phyloP scores from a whole-genome alignment of 208 protist species.

The Crithidia brevicula region DNA sequence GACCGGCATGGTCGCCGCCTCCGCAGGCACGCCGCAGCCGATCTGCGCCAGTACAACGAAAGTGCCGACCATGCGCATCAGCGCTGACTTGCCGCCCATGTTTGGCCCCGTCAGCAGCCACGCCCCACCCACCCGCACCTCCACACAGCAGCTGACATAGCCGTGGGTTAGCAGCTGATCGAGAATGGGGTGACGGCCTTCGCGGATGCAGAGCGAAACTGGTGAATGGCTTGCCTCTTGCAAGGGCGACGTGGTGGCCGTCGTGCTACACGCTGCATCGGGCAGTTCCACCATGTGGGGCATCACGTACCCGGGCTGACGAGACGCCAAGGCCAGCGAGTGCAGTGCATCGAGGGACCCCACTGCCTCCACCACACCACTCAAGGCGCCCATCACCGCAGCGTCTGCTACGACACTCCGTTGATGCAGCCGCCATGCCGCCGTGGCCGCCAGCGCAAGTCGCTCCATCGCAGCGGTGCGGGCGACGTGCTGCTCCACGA shows the following conservation, averaged over 20 bases:
- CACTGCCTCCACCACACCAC: constrained; percentile 45
- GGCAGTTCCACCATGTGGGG: constrained; percentile 39
- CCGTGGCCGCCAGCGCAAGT: constrained; percentile 51
- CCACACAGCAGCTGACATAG: constrained; percentile 76
- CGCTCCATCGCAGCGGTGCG: constrained; percentile 78
- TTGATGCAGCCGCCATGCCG: constrained; percentile 66
- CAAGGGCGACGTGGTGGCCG: no score
- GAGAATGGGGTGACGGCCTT: constrained; percentile 77
- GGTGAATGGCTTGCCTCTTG: no score
- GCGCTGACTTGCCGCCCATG: constrained; percentile 96
- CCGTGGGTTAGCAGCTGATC: constrained; percentile 57
- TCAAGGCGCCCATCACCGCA: constrained; percentile 40
- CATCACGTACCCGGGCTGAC: constrained; percentile 62
- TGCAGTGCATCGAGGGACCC: constrained; percentile 69
- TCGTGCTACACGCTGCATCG: no score
- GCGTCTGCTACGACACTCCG: constrained; percentile 26
- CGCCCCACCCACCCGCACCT: constrained; percentile 43
- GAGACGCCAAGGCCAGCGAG: constrained; percentile 60
- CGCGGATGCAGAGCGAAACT: constrained; percentile 37
- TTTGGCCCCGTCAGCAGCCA: constrained; percentile 95
- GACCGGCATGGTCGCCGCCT: constrained; percentile 74
- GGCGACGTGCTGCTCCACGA: constrained; percentile 56
- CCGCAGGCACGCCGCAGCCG: constrained; percentile 95
- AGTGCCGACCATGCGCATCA: constrained; percentile 92
- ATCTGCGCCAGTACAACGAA: constrained; percentile 95